phyloP scores from a whole-genome alignment of 2,329 filamentous ascomycete species.

The Apiospora phragmitis region DNA sequence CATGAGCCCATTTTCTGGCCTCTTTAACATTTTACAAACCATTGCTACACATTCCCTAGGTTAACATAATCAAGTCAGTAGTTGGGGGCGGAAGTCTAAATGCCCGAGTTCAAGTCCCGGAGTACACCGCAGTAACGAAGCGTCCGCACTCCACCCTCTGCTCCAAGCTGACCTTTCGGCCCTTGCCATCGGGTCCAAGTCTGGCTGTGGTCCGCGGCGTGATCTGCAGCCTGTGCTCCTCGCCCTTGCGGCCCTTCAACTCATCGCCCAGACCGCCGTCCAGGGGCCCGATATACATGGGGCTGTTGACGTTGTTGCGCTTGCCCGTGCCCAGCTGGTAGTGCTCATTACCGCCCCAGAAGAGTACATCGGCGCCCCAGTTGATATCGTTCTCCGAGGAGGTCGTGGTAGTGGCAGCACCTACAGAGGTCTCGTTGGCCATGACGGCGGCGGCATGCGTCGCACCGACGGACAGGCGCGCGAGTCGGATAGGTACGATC shows the following conservation, averaged over 20 bases:
- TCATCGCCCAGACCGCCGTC: conserved; percentile 61
- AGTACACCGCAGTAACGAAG: conserved; percentile 82
- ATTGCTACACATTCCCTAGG: not conserved
- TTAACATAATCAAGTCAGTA: no score
- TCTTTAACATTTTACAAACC: not conserved
- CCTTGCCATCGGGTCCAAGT: conserved; percentile 58
- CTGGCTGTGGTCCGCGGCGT: conserved; percentile 73
- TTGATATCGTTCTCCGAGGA: conserved; percentile 71
- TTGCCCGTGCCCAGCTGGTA: conserved; percentile 93
- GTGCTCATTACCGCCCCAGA: conserved; percentile 94
- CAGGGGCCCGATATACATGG: conserved; percentile 76
- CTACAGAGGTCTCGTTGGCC: conserved; percentile 73
- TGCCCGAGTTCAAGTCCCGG: conserved; percentile 38
- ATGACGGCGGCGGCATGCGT: conserved; percentile 83
- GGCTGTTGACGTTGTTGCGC: conserved; percentile 74
- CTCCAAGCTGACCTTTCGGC: conserved; percentile 73
- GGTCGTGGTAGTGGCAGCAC: conserved; percentile 47
- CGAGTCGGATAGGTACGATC: conserved; percentile 76
- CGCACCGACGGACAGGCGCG: conserved; percentile 71
- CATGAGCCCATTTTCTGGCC: not conserved
- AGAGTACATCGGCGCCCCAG: conserved; percentile 85
- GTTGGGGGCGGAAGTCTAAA: not conserved
- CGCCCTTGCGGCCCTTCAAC: conserved; percentile 58
- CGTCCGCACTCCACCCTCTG: conserved; percentile 88
- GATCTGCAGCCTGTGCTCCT: conserved; percentile 76